Base-by-base conservation (phyloP, 306 rosid genomes). In the Trifolium fragiferum region DNA sequence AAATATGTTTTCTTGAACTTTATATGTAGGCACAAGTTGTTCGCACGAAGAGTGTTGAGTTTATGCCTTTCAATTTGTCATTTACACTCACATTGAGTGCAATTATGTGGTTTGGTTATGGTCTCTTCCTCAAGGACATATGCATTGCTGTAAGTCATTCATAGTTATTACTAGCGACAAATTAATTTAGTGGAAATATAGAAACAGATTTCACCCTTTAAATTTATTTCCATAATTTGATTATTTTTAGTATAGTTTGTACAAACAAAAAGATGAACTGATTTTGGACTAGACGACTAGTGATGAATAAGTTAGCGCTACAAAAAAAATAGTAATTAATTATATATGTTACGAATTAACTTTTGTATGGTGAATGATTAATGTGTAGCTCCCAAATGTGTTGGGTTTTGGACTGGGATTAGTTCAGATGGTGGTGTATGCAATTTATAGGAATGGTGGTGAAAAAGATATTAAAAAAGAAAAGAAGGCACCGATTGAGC, bases 31-130 rank as follows among this genome's bases (percentile, higher is more conserved):
- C 92, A 43, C 93, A 79, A 54, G 99, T 95, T 3, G 86, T 95
- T 40, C 64, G 89, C 27, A 86, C 98, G 4, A 90, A 75, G 68
- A 95, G 99, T 44, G 90, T 95, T 0, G 97, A 95, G 35, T 92
- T 84, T 50, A 92, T 92, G 97, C 93, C 98, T 16, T 90, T 92
- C 81, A 66, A 68, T 14, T 50, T 95, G 16, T 92, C 98, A 6
- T 87, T 95, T 46, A 90, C 87, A 60, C 93, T 90, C 12, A 90
- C 99, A 32, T 49, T 95, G 78, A 95, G 99, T 68, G 97, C 98
- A 14, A 18, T 84, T 3, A 82, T 84, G 87, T 95, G 98, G 99
- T 92, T 95, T 50, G 87, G 86, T 8, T 92, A 92, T 44, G 99
- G 98, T 21, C 78, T 89, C 41, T 75, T 87, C 53, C 87, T 88